Base-by-base conservation (phyloP, 2,329 filamentous ascomycete genomes). In the Sarocladium oryzae region DNA sequence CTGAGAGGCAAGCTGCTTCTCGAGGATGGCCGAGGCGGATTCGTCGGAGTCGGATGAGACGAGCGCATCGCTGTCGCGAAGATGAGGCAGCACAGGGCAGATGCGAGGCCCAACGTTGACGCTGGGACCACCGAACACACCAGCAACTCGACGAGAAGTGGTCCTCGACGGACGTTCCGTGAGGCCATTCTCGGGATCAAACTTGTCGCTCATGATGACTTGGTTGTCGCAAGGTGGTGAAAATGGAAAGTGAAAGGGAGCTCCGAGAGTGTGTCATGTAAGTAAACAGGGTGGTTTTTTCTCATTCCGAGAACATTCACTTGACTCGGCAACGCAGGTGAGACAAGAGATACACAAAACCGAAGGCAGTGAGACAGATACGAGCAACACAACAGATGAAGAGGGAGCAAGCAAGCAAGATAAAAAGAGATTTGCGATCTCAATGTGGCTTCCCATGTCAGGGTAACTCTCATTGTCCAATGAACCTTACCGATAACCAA, bases 1-100 rank as follows among this genome's bases (percentile, higher is more conserved):
- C 67, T 96, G 91, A 55, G 87, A 65, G 50, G 85, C 88, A 56
- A 92, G 80, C 70, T 95, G 90, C 69, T 75, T 76, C 56, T 69
- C 64, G n/a, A 80, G 64, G 41, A 80, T 78, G 15, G 70, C 72
- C 36, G 71, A 65, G 58, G 71, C 71, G 7, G 72, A 72, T 23
- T 64, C 63, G 26, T 54, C 38, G 4, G 66, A 63, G 45, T 57
- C 56, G 50, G 16, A 45, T 43, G 57, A 54, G 38, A 26, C 21
- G 1, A 18, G 28, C n/a, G 24, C 23, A 11, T 48, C 40, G 28
- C 10, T 23, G 21, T 37, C 46, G 21, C 46, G 46, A 6, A 61
- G 60, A 52, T 67, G 66, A 8, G 65, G 61, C 13, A 71, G 67
- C 10, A 76, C 60, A 6, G 73, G 73, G 13, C 71, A 72, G 55